Evolutionary conservation across 768 basidiomycete genomes (phyloP), one percentile per base, ranked within the genome.

Genomic region (Trametes villosa): DNA sequence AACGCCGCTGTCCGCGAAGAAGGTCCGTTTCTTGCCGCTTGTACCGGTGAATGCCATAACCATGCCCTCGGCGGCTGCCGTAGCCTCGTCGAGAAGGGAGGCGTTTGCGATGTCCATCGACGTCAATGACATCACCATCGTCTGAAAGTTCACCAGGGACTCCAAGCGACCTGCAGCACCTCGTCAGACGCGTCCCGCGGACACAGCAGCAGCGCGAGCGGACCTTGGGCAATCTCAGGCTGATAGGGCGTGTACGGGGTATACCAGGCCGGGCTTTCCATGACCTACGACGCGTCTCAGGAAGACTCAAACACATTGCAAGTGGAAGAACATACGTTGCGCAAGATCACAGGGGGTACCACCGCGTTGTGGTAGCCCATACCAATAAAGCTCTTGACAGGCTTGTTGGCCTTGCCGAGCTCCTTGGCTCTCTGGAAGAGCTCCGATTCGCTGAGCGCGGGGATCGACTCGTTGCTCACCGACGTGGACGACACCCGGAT

Each of bases 211-310:
- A 40, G 52, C 45, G 9, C 29, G 13, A 42, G 67, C 77, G 26
- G 68, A 91, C 94, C 96, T 86, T 99, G 96, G n/a, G 96, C 88
- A 73, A 98, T 91, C 81, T 99, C 96, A 1, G 96, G 95, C 70
- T 97, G 94, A 76, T 96, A 96, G 1, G 94, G 94, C 0, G 95
- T 96, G 74, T 96, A 96, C 17, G 90, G 93, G 7, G 96, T 98
- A 75, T 98, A 98, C 96, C 96, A 99, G 4, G 91, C 93, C 27
- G 95, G 96, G 71, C 96, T 98, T 76, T 99, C 96, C 79, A 89
- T 87, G 61, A 93, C 78, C 92, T 92, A 46, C 22, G 9, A 1
- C 12, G 12, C 31, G 12, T 24, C 12, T 9, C 29, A 24, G 48
- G 9, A 53, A 26, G 15, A 31, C 22, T 56, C 17, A 15, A 54